These are phyloP conservation scores for Wilhelminamyces savonicus DNA, from an alignment of 805 yeast species.

Conservation along the genomic window DNA sequence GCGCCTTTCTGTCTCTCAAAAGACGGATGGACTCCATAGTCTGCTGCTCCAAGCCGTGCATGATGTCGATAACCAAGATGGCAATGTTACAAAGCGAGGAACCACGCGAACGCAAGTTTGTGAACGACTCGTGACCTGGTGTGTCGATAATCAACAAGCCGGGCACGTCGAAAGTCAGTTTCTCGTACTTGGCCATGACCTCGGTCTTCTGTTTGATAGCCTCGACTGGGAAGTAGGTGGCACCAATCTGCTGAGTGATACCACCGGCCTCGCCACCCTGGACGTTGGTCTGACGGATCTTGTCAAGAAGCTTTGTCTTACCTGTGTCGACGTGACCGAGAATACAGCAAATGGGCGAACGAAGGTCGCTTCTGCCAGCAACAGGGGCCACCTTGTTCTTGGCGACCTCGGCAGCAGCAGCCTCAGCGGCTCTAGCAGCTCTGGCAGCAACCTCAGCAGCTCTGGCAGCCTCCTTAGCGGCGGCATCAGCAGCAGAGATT, in stretches of 20 bases:
- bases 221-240: conserved; percentile 97
- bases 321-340: conserved; percentile 99
- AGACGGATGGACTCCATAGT: conserved; percentile 90
- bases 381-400: conserved; percentile 9
- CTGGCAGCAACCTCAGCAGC: conserved; percentile 15
- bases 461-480: conserved; percentile 13
- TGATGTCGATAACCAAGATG: conserved; percentile 93
- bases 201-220: conserved; percentile 88
- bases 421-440: conserved; percentile 23
- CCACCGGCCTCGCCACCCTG: conserved; percentile 99
- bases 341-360: conserved; percentile 99
- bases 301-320: conserved; percentile 94
- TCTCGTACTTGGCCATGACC: conserved; percentile 83
- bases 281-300: conserved; percentile 96
- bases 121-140: conserved; percentile 99
- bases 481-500: conserved; percentile 5
- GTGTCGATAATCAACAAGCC: conserved; percentile 96
- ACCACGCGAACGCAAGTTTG: conserved; percentile 97
- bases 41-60: conserved; percentile 99
- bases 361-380: conserved; percentile 50
- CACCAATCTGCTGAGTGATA: conserved; percentile 99
- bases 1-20: conserved; percentile 95
- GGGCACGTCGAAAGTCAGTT: conserved; percentile 87
- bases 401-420: conserved; percentile 6
- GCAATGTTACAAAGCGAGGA: conserved; percentile 99